Evolutionary conservation across 2,329 filamentous ascomycete genomes (phyloP).

Genomic region (Leptographium flavum): DNA sequence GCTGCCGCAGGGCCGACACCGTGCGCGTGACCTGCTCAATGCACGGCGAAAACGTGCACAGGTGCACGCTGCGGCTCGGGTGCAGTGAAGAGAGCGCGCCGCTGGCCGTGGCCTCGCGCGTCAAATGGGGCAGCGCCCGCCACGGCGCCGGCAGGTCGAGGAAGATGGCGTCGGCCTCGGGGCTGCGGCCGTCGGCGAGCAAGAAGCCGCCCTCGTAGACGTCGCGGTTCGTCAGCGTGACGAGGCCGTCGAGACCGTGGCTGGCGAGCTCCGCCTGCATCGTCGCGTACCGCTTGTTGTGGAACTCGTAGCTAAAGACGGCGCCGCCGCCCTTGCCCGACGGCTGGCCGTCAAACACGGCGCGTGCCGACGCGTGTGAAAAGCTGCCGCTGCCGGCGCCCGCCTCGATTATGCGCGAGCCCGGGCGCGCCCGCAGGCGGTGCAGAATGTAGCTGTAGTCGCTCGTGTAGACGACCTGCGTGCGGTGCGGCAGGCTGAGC

Average conservation of each 20-base stretch:
- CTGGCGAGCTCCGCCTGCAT: conserved; percentile 55
- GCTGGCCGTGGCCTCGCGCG: conserved; percentile 26
- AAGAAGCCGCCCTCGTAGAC: conserved; percentile 65
- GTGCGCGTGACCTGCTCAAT: conserved; percentile 92
- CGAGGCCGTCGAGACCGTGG: conserved; percentile 47
- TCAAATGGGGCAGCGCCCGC: conserved; percentile 65
- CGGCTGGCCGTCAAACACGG: conserved; percentile 51
- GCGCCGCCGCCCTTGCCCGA: conserved; percentile 35
- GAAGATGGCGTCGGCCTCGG: conserved; percentile 57
- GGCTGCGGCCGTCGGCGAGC: conserved; percentile 41
- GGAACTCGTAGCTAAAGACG: conserved; percentile 74
- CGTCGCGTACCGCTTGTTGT: conserved; percentile 55
- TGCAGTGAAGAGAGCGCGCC: conserved; percentile 49
- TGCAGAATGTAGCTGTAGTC: conserved; percentile 79
- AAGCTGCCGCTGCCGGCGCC: conserved; percentile 75
- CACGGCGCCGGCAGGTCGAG: conserved; percentile 71
- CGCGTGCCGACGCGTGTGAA: conserved; percentile 62
- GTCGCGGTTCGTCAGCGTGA: conserved; percentile 63
- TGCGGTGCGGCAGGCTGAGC: conserved; percentile 62
- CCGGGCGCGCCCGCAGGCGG: conserved; percentile 58
- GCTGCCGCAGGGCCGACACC: conserved; percentile 60
- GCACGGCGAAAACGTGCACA: conserved; percentile 94
- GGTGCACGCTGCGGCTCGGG: conserved; percentile 53
- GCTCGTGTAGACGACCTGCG: conserved; percentile 75
- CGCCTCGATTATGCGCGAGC: conserved; percentile 62